Conservation (phyloP, 225 moss, liverwort and hornwort species). For the Marchantia paleacea region DNA sequence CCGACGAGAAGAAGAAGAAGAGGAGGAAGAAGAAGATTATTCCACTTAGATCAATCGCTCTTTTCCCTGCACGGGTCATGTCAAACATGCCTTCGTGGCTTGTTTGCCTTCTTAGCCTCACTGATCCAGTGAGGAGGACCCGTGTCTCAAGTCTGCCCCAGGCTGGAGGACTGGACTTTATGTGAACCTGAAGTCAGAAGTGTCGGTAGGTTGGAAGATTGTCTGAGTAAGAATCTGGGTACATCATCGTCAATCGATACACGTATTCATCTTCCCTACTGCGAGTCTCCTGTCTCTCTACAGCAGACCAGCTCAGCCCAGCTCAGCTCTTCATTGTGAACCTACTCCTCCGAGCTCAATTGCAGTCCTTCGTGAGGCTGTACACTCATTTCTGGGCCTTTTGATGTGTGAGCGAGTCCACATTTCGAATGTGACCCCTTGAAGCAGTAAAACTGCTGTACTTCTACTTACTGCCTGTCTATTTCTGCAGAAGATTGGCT, state of each 20-base stretch:
- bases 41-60: neutral
- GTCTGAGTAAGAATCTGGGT: neutral
- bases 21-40: neutral
- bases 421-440: neutral
- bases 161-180: neutral
- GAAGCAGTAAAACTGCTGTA: neutral
- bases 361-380: neutral
- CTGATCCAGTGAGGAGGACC: neutral
- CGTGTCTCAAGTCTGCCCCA: neutral
- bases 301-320: neutral
- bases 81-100: neutral
- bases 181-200: neutral
- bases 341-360: neutral
- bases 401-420: neutral
- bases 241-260: neutral
- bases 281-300: neutral
- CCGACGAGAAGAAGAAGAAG: neutral
- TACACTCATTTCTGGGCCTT: neutral
- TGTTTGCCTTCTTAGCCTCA: neutral
- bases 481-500: neutral
- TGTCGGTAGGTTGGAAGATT: neutral
- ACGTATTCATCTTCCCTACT: neutral
- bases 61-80: neutral
- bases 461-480: neutral
- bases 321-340: neutral